Evolutionary conservation across 1,284 basidiomycete species (phyloP), one percentile per base, ranked within the genome.

Genomic region (Inonotus hispidus): DNA sequence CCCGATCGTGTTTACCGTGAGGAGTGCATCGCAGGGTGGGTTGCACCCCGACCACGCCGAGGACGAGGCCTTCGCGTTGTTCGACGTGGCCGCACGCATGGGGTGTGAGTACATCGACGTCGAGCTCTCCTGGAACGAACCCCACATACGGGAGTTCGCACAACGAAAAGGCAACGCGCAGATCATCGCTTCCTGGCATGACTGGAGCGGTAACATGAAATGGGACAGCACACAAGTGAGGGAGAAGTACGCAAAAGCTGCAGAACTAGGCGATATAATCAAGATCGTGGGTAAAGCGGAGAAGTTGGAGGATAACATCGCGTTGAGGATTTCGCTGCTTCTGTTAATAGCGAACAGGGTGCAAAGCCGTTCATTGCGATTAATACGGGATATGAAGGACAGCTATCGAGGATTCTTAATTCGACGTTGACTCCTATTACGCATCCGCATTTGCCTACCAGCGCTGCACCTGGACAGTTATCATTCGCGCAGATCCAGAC

Each of bases 91-190:
- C 5, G 73, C 97, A 29, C 87, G 90, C 56, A 77, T 91, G 50
- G 95, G 90, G 1, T 89, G 93, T 66, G 97, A 98, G 75, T 99
- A 95, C 71, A 74, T 99, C 66, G 96, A 99, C 67, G 81, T 98
- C 56, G 96, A 99, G 75, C 84, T 93, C 58, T 83, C 85, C 0
- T 89, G 89, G 76, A 82, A 89, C 0, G 80, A 85, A 62, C 79
- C 82, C 56, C 71, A 78, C 50, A 83, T 95, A 58, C 78, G 80
- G 21, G 79, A 82, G 1, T 76, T 98, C 55, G 73, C 79, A 29
- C 71, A 78, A 1, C 76, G 75, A 58, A 95, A 94, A 72, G 88
- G 92, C 0, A 71, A 79, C 46, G 88, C 91, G 0, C 81, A 89
- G 68, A 85, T 98, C 68, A 88, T 99, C 62, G 92, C 93, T 0